A percentile compares a stretch with the other conserved stretches of the same genome.
Evolutionary conservation across 257 asterid genomes (phyloP).

Genomic region (Solanum medicagineum): DNA sequence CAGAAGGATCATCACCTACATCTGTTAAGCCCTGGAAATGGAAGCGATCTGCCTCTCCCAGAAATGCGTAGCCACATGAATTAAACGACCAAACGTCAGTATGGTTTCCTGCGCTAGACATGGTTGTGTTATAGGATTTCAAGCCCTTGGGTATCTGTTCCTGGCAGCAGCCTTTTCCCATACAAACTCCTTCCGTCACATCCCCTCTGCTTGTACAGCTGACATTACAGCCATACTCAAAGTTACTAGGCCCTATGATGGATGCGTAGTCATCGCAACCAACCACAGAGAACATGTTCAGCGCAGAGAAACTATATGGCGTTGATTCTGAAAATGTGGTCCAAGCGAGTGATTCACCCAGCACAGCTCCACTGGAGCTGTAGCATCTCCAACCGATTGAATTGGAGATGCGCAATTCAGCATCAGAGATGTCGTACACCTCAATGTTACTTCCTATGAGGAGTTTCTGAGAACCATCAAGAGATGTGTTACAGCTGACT

Average conservation of each 20-base stretch:
- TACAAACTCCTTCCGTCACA: neutral
- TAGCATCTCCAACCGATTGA: conserved; percentile 32
- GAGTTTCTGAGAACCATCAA: neutral
- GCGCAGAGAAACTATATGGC: conserved; percentile 4
- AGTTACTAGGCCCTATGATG: neutral
- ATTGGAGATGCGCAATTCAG: conserved; percentile 33
- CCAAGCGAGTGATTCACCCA: neutral
- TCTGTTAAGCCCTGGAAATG: neutral
- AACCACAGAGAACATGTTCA: neutral
- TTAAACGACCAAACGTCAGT: neutral
- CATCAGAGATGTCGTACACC: conserved; percentile 32
- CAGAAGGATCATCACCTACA: neutral
- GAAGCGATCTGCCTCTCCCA: conserved; percentile 1
- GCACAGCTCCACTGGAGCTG: conserved; percentile 9
- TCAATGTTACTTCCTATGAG: neutral
- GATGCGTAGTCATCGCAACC: neutral
- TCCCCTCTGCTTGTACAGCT: neutral
- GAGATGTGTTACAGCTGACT: conserved; percentile 20
- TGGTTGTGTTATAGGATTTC: neutral
- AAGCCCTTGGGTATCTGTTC: neutral
- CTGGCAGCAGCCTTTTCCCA: conserved; percentile 11
- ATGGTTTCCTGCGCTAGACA: neutral
- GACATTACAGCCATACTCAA: neutral
- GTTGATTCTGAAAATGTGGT: neutral
- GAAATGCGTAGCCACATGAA: conserved; percentile 2